Conservation (phyloP, 257 asterid species). For the Schizonepeta tenuifolia region DNA sequence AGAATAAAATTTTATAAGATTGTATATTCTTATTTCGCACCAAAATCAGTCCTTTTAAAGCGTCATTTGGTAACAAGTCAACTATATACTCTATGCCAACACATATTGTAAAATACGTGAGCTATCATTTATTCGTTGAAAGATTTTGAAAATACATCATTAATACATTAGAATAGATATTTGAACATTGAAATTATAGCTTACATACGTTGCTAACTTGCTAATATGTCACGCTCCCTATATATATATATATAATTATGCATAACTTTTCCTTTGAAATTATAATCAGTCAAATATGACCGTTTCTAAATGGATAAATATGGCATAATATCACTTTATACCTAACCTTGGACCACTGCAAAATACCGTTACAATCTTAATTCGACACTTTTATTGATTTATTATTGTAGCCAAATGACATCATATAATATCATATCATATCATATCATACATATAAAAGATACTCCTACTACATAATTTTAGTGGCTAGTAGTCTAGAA, state of each 20-base stretch:
- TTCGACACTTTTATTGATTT: background rate
- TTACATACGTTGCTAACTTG: too few relatives aligned
- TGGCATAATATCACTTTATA: conserved; percentile 1
- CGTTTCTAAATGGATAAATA: conserved; percentile 31
- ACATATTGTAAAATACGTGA: too few relatives aligned
- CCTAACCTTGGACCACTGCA: background rate
- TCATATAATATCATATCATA: too few relatives aligned
- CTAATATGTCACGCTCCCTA: too few relatives aligned
- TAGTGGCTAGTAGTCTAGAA: background rate
- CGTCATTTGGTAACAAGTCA: background rate
- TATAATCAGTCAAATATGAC: conserved; percentile 22
- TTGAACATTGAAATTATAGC: conserved; percentile 4
- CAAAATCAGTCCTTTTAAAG: conserved; percentile 18
- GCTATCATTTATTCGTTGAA: too few relatives aligned
- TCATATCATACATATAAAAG: too few relatives aligned
- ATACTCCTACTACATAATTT: too few relatives aligned
- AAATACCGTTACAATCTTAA: background rate
- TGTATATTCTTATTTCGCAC: background rate
- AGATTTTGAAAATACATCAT: too few relatives aligned
- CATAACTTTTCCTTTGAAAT: background rate
- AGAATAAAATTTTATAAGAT: background rate
- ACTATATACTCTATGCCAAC: too few relatives aligned
- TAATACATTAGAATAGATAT: too few relatives aligned
- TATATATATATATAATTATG: too few relatives aligned
- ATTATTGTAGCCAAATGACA: too few relatives aligned